Evolutionary conservation across 805 yeast genomes (phyloP), one percentile per base, ranked within the genome.

Genomic region (Kodamaea kakaduensis): DNA sequence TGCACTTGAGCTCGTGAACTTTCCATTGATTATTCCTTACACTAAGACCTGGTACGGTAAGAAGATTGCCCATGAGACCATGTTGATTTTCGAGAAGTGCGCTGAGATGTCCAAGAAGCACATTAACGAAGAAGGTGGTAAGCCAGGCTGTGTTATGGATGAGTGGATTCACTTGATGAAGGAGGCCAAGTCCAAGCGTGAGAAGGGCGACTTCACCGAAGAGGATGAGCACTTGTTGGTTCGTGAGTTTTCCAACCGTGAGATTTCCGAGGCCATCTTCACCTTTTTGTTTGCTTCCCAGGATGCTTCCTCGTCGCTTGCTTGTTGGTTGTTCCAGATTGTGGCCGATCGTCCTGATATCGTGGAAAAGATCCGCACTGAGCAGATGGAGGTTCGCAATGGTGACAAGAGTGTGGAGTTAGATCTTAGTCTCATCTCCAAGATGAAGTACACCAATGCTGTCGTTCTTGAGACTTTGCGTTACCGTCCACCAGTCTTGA

Each of bases 31-130:
- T 45, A 61, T 93, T 32, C 98, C 98, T 19, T 93, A 74, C 72
- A 88, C 98, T 43, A 93, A 90, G 69, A 83, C 98, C 22, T 93
- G 98, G 98, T 86, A 89, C 63, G 98, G 98, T 47, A 82, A 85
- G 69, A 78, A 74, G 56, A 84, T 89, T 53, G 95, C 97, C 38
- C 95, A 93, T 58, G 77, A 81, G 71, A 86, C 96, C 12, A 90
- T 93, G 97, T 81, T 78, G 50, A 81, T 87, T 50, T 88, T 93
- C 51, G 96, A 81, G 54, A 64, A 63, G 17, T 90, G 97, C 70
- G 95, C 98, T 12, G 87, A 73, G 47, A 76, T 70, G 77, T 85
- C 97, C 36, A 90, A 90, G 61, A 75, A 73, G 38, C 81, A 81
- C 54, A 82, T 90, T 55, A 58, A 56, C 41, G 81, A 75, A 26